Base-by-base conservation (phyloP, 192 early-diverging fungal species). In the Rhizophagus prolifer region DNA sequence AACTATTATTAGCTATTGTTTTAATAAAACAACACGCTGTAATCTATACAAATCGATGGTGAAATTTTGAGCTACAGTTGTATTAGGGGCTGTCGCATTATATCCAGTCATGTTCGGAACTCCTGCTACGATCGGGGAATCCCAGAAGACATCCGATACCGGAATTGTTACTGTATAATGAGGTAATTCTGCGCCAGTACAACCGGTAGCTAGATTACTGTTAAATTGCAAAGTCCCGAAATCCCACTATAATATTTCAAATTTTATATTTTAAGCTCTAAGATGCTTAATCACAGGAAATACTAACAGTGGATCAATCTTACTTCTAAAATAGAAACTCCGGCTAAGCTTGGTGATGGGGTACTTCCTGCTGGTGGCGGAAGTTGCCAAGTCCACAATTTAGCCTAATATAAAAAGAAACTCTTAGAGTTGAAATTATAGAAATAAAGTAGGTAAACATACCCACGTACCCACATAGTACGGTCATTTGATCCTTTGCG, bases 321-420 rank as follows among this genome's bases (percentile, higher is more conserved):
- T 68, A 68, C 66, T 19, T 34, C 4, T 41, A 30, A 31, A 44
- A 19, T 0, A 34, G 30, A 68, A 1, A 68, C 66, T 68, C 34
- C 66, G 9, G 23, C 12, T 34, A 68, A 68, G 9, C 2, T 44
- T 44, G 66, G 66, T 16, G 30, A 23, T 68, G 66, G 2, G 2
- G 9, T 44, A 68, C 66, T 68, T 31, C 23, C 66, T 44, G 36
- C 31, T 21, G 36, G 66, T 68, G 66, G 19, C 16, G 58, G 71
- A 13, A 58, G 19, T 72, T 26, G 26, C 0, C 41, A 61, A 63
- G 16, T 65, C 74, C 60, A 75, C 47, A 75, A 50, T 14, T 31
- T 75, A 19, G 62, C 62, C 60, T 75, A 75, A 75, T 75, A 75
- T 75, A 38, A 75, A 74, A 75, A 75, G 63, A 38, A 31, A 31